phyloP scores from a whole-genome alignment of 306 rosid species.

The Cucurbita moschata region DNA sequence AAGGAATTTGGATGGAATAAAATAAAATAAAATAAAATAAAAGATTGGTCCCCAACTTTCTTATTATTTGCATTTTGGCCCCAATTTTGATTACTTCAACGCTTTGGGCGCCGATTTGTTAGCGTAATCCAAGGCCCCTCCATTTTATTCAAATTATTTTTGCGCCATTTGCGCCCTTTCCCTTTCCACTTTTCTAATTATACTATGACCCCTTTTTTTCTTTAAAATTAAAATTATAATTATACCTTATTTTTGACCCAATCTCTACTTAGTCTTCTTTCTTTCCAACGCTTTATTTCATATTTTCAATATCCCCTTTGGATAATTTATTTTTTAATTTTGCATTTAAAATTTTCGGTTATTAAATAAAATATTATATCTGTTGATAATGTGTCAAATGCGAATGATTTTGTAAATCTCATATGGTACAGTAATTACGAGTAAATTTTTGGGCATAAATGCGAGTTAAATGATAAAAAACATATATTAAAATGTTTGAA shows the following conservation, averaged over 20 bases:
- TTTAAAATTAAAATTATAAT: not conserved
- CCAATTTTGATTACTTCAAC: not conserved
- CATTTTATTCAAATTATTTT: not conserved
- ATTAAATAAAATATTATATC: too few species aligned
- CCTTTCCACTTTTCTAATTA: not conserved
- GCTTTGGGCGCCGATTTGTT: conserved; percentile 3
- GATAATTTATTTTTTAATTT: too few species aligned
- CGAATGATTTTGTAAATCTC: too few species aligned
- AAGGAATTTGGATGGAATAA: not conserved
- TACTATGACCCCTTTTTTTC: not conserved
- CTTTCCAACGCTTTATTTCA: too few species aligned
- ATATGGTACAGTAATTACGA: too few species aligned
- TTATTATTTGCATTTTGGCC: not conserved
- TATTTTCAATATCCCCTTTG: not conserved
- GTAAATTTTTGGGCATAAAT: too few species aligned
- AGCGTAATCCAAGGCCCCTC: conserved; percentile 2
- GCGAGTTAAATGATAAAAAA: too few species aligned
- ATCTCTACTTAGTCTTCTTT: too few species aligned
- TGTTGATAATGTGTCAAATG: too few species aligned
- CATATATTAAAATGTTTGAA: too few species aligned
- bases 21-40: not conserved
- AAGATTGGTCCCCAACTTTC: not conserved
- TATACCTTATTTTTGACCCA: too few species aligned
- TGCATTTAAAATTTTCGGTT: too few species aligned
- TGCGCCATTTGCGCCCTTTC: conserved; percentile 1